A percentile compares a stretch with the other conserved stretches of the same genome.
phyloP scores from a whole-genome alignment of 2,329 filamentous ascomycete genomes.

The Aspergillus neoniger region DNA sequence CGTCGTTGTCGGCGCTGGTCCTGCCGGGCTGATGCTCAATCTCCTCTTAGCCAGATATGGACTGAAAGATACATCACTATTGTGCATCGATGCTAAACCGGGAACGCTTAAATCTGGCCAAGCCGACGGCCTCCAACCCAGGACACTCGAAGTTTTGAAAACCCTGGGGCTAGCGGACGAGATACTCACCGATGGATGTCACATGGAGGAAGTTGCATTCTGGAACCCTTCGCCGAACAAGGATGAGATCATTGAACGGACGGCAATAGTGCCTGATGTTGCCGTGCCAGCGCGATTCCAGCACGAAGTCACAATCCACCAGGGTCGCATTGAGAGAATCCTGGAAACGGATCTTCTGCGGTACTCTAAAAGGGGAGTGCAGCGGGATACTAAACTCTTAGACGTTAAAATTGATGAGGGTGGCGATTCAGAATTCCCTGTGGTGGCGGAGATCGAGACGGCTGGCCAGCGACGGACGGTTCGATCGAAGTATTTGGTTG shows the following conservation, averaged over 20 bases:
- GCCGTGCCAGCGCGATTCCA: conserved; percentile 71
- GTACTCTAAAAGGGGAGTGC: conserved; percentile 58
- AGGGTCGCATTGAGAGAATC: conserved; percentile 70
- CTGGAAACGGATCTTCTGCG: conserved; percentile 67
- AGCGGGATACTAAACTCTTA: conserved; percentile 66
- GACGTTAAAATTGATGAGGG: conserved; percentile 60
- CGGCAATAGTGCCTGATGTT: conserved; percentile 52
- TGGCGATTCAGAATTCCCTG: conserved; percentile 44
- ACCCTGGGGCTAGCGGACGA: conserved; percentile 45
- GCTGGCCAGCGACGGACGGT: conserved; percentile 43
- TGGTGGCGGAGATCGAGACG: conserved; percentile 37
- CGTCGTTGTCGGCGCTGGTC: conserved; percentile 46
- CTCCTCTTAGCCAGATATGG: conserved; percentile 49
- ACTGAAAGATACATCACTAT: conserved; percentile 41
- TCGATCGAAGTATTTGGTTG: conserved; percentile 69
- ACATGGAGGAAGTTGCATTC: conserved; percentile 62
- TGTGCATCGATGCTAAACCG: conserved; percentile 48
- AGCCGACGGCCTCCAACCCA: conserved; percentile 47
- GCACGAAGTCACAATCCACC: conserved; percentile 70
- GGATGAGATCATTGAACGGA: conserved; percentile 60
- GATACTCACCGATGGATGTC: conserved; percentile 42
- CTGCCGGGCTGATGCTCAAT: conserved; percentile 46
- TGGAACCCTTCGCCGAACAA: conserved; percentile 64
- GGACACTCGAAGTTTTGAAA: conserved; percentile 48
- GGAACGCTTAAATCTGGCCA: conserved; percentile 44